phyloP scores from a whole-genome alignment of 352 stramenopile species.

The Phytophthora colocasiae region DNA sequence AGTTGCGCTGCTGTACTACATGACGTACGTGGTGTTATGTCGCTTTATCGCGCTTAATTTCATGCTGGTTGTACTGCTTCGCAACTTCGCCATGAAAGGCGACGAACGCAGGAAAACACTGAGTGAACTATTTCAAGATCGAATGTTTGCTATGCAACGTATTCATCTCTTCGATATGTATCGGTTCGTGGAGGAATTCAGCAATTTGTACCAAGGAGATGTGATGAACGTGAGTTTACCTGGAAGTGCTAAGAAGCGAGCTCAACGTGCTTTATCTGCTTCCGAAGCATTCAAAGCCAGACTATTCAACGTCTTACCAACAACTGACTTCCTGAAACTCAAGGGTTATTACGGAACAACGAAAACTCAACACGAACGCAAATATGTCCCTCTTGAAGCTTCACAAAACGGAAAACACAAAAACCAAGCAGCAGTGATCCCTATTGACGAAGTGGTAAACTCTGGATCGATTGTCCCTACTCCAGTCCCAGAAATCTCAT shows the following conservation, averaged over 20 bases:
- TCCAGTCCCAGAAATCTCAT: conserved; percentile 12
- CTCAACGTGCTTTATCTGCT: conserved; percentile 59
- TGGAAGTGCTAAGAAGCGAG: conserved; percentile 64
- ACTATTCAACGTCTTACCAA: conserved; percentile 67
- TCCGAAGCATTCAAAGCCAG: conserved; percentile 69
- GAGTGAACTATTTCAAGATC: conserved; percentile 77
- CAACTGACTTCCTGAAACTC: conserved; percentile 71
- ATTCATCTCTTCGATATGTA: conserved; percentile 85
- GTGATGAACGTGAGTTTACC: conserved; percentile 83
- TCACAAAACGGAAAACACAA: conserved; percentile 22
- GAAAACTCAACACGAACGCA: conserved; percentile 27
- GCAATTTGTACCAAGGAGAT: conserved; percentile 74
- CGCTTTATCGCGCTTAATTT: conserved; percentile 84
- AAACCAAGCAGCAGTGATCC: conserved; percentile 27
- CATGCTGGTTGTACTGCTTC: conserved; percentile 85
- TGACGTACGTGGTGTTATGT: conserved; percentile 76
- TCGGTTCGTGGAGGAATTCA: conserved; percentile 78
- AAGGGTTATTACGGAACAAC: conserved; percentile 55
- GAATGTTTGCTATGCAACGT: conserved; percentile 81
- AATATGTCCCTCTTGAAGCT: conserved; percentile 30
- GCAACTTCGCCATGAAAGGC: conserved; percentile 88
- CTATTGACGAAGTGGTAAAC: conserved; percentile 23
- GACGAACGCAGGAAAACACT: conserved; percentile 80
- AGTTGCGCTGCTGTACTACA: conserved; percentile 72
- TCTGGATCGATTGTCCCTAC: neutral